These are phyloP conservation scores for Fusarium clavum DNA, from an alignment of 2,329 filamentous ascomycete genomes.

Conservation along the genomic window DNA sequence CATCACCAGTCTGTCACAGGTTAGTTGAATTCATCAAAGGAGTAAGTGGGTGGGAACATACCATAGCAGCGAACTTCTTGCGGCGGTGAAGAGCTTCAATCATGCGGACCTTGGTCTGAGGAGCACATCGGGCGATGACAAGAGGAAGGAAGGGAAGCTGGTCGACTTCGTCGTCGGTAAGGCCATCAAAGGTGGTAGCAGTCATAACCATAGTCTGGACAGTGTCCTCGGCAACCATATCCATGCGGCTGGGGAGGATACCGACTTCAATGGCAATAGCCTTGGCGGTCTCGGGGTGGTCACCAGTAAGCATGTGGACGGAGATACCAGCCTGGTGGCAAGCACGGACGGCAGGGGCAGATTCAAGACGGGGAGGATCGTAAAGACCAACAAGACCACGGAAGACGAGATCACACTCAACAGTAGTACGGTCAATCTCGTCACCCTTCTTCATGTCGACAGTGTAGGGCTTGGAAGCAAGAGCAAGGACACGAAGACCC, in stretches of 20 bases:
- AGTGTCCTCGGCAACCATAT: conserved; percentile 63
- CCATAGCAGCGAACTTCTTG: conserved; percentile 74
- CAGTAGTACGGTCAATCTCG: conserved; percentile 61
- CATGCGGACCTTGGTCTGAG: conserved; percentile 79
- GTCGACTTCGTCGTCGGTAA: conserved; percentile 73
- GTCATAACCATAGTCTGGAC: conserved; percentile 72
- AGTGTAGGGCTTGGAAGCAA: conserved; percentile 62
- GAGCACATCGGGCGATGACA: conserved; percentile 76
- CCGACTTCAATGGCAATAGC: conserved; percentile 72
- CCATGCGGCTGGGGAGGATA: conserved; percentile 65
- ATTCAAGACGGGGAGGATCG: conserved; percentile 77
- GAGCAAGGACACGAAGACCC: conserved; percentile 74
- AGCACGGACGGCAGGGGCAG: conserved; percentile 67
- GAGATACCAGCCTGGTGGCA: conserved; percentile 72
- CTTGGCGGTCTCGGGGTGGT: conserved; percentile 71
- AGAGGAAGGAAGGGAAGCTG: conserved; percentile 72
- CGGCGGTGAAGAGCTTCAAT: conserved; percentile 77
- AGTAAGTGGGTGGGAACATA: conserved; percentile 29
- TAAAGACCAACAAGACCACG: conserved; percentile 77
- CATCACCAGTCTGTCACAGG: conserved; percentile 69
- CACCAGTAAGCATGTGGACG: conserved; percentile 76
- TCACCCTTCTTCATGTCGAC: conserved; percentile 55
- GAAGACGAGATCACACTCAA: conserved; percentile 72
- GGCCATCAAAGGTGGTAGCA: conserved; percentile 71
- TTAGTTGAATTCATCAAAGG: conserved; percentile 11